Evolutionary conservation across 1,284 basidiomycete genomes (phyloP).

Genomic region (Meira nashicola): DNA sequence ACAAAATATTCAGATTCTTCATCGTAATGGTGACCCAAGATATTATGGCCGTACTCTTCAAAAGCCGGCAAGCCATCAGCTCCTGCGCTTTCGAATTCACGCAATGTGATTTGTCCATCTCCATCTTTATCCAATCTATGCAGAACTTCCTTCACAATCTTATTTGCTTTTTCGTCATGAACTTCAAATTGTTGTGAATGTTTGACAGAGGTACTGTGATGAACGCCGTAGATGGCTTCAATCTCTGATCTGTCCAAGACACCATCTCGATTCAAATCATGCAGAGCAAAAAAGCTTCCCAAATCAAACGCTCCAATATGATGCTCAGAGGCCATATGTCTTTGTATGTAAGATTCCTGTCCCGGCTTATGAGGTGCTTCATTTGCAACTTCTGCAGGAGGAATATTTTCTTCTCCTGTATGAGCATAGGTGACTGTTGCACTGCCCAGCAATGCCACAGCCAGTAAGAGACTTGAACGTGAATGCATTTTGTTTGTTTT

Average conservation of each 20-base stretch:
- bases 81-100: slow-evolving; percentile 76
- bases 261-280: slow-evolving; percentile 71
- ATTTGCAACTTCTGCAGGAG: slow-evolving; percentile 26
- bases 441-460: too few relatives aligned
- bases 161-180: slow-evolving; percentile 77
- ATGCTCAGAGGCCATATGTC: slow-evolving; percentile 52
- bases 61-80: slow-evolving; percentile 76
- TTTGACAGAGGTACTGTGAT: slow-evolving; percentile 86
- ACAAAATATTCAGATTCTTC: slow-evolving; percentile 53
- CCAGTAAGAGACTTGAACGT: too few relatives aligned
- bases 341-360: slow-evolving; percentile 47
- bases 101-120: slow-evolving; percentile 71
- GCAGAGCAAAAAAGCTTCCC: slow-evolving; percentile 65
- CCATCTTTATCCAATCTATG: slow-evolving; percentile 69
- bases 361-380: slow-evolving; percentile 27
- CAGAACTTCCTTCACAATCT: slow-evolving; percentile 74
- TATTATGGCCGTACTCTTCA: slow-evolving; percentile 56
- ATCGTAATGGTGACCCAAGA: slow-evolving; percentile 81
- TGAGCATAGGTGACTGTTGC: too few relatives aligned
- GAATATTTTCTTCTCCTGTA: slow-evolving; percentile 17
- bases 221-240: slow-evolving; percentile 66
- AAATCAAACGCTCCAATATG: slow-evolving; percentile 53
- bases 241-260: slow-evolving; percentile 54
- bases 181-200: slow-evolving; percentile 72
- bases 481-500: too few relatives aligned